Percentiles rank a stretch among this genome's conserved stretches.
Evolutionary conservation across 139 green algal genomes (phyloP).

Genomic region (Deuterostichococcus epilithicus): DNA sequence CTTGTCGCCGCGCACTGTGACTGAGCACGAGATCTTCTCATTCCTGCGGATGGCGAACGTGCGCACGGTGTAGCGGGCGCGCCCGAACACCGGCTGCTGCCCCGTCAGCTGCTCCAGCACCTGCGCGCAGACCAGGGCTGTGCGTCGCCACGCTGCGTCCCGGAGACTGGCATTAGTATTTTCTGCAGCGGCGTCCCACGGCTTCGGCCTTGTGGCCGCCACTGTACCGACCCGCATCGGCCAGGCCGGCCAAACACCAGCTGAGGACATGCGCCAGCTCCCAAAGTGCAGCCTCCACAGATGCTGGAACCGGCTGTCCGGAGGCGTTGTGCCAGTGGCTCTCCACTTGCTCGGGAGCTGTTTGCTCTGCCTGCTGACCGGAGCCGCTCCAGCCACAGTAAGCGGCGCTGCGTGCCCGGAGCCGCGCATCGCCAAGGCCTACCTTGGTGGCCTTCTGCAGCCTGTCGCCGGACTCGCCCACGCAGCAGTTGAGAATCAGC

Average conservation of each 20-base stretch:
- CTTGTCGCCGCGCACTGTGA: constrained; percentile 98
- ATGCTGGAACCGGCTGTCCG: no score
- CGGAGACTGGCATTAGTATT: no score
- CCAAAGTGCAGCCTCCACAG: no score
- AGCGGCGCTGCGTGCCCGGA: no score
- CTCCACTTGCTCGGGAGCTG: background rate
- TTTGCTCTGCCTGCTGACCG: no score
- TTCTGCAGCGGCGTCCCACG: no score
- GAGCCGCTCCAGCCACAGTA: no score
- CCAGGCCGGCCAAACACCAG: background rate
- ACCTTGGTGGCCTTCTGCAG: constrained; percentile 99
- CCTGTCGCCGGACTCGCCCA: constrained; percentile 96
- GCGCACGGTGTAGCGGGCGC: constrained; percentile 97
- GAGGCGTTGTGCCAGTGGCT: background rate
- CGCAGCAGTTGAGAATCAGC: constrained; percentile 97
- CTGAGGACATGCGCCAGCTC: no score
- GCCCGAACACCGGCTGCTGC: constrained; percentile 96
- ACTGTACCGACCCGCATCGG: background rate
- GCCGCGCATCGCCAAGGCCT: background rate
- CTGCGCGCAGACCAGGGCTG: no score
- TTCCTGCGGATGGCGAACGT: constrained; percentile 97
- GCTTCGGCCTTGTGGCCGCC: no score
- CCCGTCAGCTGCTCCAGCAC: constrained; percentile 99
- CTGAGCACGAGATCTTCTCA: constrained; percentile 96
- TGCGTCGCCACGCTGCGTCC: no score